Evolutionary conservation across 2,329 filamentous ascomycete genomes (phyloP), one percentile per base, ranked within the genome.

Genomic region (Penicillium sp.): DNA sequence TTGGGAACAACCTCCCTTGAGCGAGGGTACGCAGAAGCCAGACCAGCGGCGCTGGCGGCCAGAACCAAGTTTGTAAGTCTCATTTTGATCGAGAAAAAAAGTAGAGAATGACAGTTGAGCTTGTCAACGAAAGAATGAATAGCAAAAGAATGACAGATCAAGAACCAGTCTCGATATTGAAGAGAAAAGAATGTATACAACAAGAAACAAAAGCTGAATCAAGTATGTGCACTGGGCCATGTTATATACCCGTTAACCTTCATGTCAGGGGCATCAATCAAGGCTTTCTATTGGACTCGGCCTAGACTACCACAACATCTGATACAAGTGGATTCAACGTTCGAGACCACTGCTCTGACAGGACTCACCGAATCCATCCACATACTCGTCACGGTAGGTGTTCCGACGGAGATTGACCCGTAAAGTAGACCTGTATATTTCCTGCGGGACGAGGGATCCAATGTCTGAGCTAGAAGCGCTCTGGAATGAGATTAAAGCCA

Each of bases 1-100:
- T 61, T 65, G 49, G 63, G 59, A 19, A 64, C 16, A 49, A 58
- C 53, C 5, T 63, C 57, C 13, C 62, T 43, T 21, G 48, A 56
- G 19, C 43, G 46, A 14, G 64, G 64, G 37, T 64, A 65, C 19
- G 69, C 69, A 52, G 54, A 58, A 44, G 66, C 68, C 58, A 71
- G 56, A 52, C 60, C 58, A 50, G 68, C 67, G 43, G 68, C 67
- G 45, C 68, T 67, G 48, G 67, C 67, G 47, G 67, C 69, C 49
- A 71, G 58, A 56, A 70, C 52, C 52, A 71, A 55, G 59, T 61
- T 71, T 55, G 55, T 64, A 51, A 71, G 62, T 63, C 65, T 71
- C 69, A 71, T 71, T 51, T 57, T 67, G 61, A 21, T 52, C 48
- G 33, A 37, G 13, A 46, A 39, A 43, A 16, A 48, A 43, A 33